These are phyloP conservation scores for Fragaria iinumae DNA, from an alignment of 306 rosid genomes.

Conservation along the genomic window DNA sequence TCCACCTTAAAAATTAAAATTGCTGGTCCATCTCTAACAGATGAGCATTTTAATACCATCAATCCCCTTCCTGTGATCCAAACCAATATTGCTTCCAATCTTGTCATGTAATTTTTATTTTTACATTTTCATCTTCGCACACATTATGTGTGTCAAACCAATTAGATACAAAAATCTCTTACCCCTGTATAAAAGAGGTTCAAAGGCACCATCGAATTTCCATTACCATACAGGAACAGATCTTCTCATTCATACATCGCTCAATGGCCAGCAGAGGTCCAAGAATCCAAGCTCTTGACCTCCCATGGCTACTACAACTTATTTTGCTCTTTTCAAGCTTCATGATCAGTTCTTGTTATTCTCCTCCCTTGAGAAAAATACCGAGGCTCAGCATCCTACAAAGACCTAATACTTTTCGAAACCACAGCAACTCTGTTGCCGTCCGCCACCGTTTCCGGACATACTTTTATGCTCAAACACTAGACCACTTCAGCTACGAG, in stretches of 20 bases:
- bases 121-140: not conserved
- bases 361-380: not conserved
- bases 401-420: not conserved
- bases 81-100: not conserved
- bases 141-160: not conserved
- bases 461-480: slow-evolving; percentile 43
- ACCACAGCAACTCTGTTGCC: not conserved
- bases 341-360: not conserved
- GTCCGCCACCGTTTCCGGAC: slow-evolving; percentile 1
- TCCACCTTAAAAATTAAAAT: not conserved
- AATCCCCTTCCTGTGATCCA: not conserved
- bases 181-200: not conserved
- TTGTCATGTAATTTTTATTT: not conserved
- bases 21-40: not conserved
- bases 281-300: not conserved
- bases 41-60: not conserved
- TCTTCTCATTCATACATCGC: not conserved
- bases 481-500: slow-evolving; percentile 53
- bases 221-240: not conserved
- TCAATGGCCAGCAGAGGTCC: slow-evolving; percentile 3
- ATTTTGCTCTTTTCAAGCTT: not conserved
- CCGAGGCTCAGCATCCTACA: not conserved
- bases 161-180: not conserved
- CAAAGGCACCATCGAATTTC: not conserved
- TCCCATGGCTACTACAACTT: not conserved